Evolutionary conservation across 31 red algal genomes (phyloP), one percentile per base, ranked within the genome.

Genomic region (Bonnemaisonia californica): DNA sequence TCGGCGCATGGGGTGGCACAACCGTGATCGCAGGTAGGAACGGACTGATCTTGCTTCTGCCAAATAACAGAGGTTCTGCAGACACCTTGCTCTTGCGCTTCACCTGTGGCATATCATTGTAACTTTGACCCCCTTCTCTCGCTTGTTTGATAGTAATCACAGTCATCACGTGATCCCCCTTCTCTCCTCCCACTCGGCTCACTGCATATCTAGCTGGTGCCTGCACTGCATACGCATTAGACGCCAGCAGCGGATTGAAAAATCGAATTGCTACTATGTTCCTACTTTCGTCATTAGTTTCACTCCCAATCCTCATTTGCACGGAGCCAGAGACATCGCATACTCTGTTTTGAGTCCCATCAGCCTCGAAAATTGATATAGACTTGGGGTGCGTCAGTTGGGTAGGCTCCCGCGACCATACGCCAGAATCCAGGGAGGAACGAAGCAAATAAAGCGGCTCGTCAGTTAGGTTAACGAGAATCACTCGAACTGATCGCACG

Each of bases 1-100:
- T 80, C 32, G 81, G 48, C 18, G 56, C 81, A 55, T 92, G 62
- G 1, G 88, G 73, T 33, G 89, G 89, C 36, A 31, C 8, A 3
- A 47, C 60, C 7, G 60, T 62, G 19, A 74, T 75, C 18, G 80
- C 28, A 47, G 76, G 76, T 23, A 68, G 31, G 76, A 73, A 61
- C n/a, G 89, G 89, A 3, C 39, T 72, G 16, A 92, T 76, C 41
- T 68, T 80, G 69, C 89, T 92, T 45, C 81, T 79, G 29, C 89
- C 89, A 58, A 92, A 92, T n/a, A 92, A 55, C 22, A 92, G 57
- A 1, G 89, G 89, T 61, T 92, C 89, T 16, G 80, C 81, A 19
- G 65, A 30, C 7, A 64, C 38, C 31, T 71, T 86, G 29, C 27
- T 76, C 22, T 0, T 76, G 45, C 45, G 45, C 45, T 39, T 70